phyloP scores from a whole-genome alignment of 2,329 filamentous ascomycete species.

The Penicillium sp. region DNA sequence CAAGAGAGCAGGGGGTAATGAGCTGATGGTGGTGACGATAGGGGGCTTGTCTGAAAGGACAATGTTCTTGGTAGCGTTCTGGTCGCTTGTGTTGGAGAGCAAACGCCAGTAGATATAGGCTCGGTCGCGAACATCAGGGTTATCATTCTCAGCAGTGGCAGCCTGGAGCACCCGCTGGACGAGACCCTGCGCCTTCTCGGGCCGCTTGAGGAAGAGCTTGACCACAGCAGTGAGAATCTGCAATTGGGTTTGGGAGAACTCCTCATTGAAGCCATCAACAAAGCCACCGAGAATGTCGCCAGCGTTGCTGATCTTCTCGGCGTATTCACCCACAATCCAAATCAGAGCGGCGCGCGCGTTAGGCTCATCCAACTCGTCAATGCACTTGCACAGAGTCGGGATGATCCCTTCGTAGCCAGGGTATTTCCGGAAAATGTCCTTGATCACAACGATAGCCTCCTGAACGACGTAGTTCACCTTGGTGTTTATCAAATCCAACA shows the following conservation, averaged over 20 bases:
- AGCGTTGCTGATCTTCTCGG: slow-evolving; percentile 99
- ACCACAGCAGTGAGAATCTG: slow-evolving; percentile 97
- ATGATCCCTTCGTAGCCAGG: slow-evolving; percentile 98
- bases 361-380: slow-evolving; percentile 95
- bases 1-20: slow-evolving; percentile 79
- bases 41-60: slow-evolving; percentile 92
- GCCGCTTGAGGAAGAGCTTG: slow-evolving; percentile 97
- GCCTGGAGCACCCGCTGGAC: slow-evolving; percentile 94
- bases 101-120: slow-evolving; percentile 99
- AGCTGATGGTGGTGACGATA: slow-evolving; percentile 92
- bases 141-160: slow-evolving; percentile 93
- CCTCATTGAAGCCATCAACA: slow-evolving; percentile 92
- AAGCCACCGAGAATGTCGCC: slow-evolving; percentile 90
- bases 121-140: slow-evolving; percentile 94
- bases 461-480: slow-evolving; percentile 99
- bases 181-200: slow-evolving; percentile 84
- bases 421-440: slow-evolving; percentile 97
- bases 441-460: slow-evolving; percentile 98
- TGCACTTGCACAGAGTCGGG: slow-evolving; percentile 92
- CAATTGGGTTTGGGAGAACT: slow-evolving; percentile 98
- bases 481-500: slow-evolving; percentile 92
- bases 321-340: slow-evolving; percentile 99
- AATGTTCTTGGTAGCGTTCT: slow-evolving; percentile 89
- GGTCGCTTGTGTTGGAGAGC: slow-evolving; percentile 78
- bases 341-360: slow-evolving; percentile 89